Conservation (phyloP, 2,329 filamentous ascomycete genomes). For the Myriosclerotinia curreyana region DNA sequence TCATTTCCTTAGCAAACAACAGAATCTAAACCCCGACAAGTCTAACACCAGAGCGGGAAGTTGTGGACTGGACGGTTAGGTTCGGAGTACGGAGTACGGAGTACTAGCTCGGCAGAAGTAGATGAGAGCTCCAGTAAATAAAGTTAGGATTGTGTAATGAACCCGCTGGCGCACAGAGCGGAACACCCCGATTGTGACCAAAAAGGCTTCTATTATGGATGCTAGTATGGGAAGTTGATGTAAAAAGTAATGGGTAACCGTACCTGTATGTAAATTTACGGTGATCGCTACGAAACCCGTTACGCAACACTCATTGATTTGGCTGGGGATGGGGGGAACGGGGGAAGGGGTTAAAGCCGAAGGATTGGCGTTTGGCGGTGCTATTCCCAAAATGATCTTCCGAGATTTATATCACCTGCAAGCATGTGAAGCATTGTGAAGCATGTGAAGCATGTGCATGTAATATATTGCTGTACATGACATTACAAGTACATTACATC, state of each 20-base stretch:
- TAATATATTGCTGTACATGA: slow-evolving; percentile 5
- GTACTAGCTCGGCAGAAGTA: not conserved
- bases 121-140: not conserved
- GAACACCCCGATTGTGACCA: not conserved
- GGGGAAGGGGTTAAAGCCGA: too few relatives aligned
- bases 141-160: slow-evolving; percentile 16
- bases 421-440: too few relatives aligned
- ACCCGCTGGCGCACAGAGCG: slow-evolving; percentile 10
- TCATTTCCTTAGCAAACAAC: not conserved
- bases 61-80: too few relatives aligned
- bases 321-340: slow-evolving; percentile 4
- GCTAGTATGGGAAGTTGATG: not conserved
- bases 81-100: too few relatives aligned
- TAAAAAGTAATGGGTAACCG: not conserved
- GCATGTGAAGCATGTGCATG: too few relatives aligned
- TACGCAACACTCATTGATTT: not conserved
- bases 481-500: not conserved
- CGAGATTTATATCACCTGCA: slow-evolving; percentile 11
- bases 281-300: not conserved
- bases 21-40: not conserved
- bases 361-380: not conserved
- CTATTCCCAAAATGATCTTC: slow-evolving; percentile 1
- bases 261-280: not conserved
- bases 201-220: not conserved
- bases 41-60: not conserved